These are phyloP conservation scores for Penicillium aurantiogriseum DNA, from an alignment of 2,329 filamentous ascomycete genomes.

Conservation along the genomic window DNA sequence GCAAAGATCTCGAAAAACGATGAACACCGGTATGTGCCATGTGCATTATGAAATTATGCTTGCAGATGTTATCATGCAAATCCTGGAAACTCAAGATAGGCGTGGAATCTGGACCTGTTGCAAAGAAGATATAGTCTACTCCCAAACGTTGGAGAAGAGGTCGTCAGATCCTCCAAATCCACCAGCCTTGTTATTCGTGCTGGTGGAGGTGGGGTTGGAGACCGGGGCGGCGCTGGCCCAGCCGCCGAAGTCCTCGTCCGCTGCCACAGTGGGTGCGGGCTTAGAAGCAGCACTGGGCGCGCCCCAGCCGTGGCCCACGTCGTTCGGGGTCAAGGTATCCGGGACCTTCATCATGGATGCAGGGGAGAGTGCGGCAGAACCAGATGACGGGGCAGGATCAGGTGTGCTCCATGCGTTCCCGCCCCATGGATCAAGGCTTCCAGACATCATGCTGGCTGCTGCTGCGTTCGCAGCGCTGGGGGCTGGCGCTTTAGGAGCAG, in stretches of 20 bases:
- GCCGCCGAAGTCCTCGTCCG: conserved; percentile 93
- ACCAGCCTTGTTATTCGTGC: conserved; percentile 55
- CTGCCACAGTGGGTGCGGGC: conserved; percentile 65
- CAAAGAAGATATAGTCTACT: conserved; percentile 51
- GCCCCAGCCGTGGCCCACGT: conserved; percentile 67
- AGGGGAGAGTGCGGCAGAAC: conserved; percentile 33
- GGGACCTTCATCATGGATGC: conserved; percentile 44
- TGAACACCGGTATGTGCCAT: conserved; percentile 17
- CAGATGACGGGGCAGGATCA: conserved; percentile 54
- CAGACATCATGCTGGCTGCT: conserved; percentile 40
- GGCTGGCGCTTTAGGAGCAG: conserved; percentile 44
- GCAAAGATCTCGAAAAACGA: neutral
- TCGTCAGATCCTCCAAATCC: conserved; percentile 69
- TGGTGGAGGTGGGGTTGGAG: conserved; percentile 38
- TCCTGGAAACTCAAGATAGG: neutral
- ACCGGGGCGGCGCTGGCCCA: conserved; percentile 75
- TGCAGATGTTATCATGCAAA: conserved; percentile 16
- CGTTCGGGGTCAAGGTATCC: conserved; percentile 54
- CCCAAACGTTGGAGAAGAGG: conserved; percentile 94
- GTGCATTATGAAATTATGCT: neutral
- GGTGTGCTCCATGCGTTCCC: conserved; percentile 76
- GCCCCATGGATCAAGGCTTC: conserved; percentile 74
- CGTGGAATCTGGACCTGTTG: conserved; percentile 1
- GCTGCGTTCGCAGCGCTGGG: conserved; percentile 45
- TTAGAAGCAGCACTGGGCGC: conserved; percentile 37